Conservation (phyloP, 2,329 filamentous ascomycete genomes). For the Colletotrichum limetticola region DNA sequence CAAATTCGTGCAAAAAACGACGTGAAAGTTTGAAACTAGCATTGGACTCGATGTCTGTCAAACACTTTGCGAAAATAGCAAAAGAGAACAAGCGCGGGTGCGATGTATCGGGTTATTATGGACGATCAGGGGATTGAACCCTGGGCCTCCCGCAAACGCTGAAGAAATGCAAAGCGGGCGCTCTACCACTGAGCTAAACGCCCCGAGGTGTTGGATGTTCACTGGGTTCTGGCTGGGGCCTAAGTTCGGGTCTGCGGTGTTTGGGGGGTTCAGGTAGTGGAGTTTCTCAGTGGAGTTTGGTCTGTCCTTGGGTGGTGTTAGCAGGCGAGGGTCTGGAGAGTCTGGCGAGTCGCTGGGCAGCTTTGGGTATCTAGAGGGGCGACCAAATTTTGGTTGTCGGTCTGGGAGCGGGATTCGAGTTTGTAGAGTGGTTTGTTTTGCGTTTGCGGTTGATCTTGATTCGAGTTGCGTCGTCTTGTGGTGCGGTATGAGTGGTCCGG, state of each 20-base stretch:
- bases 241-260: background rate
- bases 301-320: background rate
- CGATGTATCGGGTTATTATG: background rate
- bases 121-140: slow-evolving; percentile 19
- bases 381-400: too few relatives aligned
- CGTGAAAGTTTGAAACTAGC: too few relatives aligned
- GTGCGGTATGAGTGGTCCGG: background rate
- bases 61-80: too few relatives aligned
- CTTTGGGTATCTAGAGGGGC: background rate
- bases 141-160: slow-evolving; percentile 12
- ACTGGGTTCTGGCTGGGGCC: rapidly evolving
- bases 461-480: background rate
- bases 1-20: too few relatives aligned
- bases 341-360: too few relatives aligned
- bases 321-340: background rate
- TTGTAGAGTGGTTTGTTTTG: too few relatives aligned
- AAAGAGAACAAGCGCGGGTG: rapidly evolving
- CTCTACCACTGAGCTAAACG: slow-evolving; percentile 13
- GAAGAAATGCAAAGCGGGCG: slow-evolving; percentile 6
- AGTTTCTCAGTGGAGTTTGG: background rate
- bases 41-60: too few relatives aligned
- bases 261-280: too few relatives aligned
- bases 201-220: background rate
- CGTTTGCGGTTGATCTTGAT: too few relatives aligned
- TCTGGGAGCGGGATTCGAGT: too few relatives aligned